These are phyloP conservation scores for Aspergillus homomorphus DNA, from an alignment of 495 filamentous ascomycete genomes.

Conservation along the genomic window DNA sequence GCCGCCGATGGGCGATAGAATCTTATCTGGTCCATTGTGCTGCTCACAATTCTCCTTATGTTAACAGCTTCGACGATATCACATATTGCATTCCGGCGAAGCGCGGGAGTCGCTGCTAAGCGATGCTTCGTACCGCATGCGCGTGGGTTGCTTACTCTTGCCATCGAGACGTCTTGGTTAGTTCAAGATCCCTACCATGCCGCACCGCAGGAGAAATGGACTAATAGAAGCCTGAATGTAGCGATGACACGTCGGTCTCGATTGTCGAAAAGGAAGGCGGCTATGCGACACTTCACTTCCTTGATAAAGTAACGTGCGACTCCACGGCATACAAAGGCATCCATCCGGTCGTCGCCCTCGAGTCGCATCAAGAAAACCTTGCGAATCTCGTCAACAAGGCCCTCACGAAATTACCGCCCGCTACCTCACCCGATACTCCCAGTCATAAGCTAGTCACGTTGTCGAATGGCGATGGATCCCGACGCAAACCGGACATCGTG, in stretches of 20 bases:
- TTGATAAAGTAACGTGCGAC: constrained; percentile 78
- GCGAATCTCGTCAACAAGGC: constrained; percentile 64
- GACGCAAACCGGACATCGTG: constrained; percentile 71
- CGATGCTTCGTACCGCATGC: constrained; percentile 12
- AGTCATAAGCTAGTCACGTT: constrained; percentile 19
- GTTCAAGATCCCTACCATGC: constrained; percentile 4
- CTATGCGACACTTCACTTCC: constrained; percentile 64
- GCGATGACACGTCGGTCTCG: constrained; percentile 93
- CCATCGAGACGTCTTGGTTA: constrained; percentile 90
- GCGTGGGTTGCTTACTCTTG: constrained; percentile 65
- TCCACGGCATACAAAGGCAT: constrained; percentile 69
- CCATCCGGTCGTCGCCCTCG: constrained; percentile 68
- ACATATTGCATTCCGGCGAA: constrained; percentile 23
- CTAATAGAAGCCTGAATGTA: constrained; percentile 20
- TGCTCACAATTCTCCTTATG: neutral
- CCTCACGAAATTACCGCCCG: constrained; percentile 50
- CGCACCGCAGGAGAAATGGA: neutral
- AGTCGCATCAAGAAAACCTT: constrained; percentile 68
- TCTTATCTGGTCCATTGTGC: neutral
- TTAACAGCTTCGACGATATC: constrained; percentile 5
- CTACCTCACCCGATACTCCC: constrained; percentile 13
- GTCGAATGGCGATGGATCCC: constrained; percentile 23
- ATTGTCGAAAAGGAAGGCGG: constrained; percentile 59
- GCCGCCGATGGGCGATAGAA: neutral
- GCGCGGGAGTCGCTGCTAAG: constrained; percentile 10